phyloP scores from a whole-genome alignment of 306 rosid species.

The Cajanus cajan region DNA sequence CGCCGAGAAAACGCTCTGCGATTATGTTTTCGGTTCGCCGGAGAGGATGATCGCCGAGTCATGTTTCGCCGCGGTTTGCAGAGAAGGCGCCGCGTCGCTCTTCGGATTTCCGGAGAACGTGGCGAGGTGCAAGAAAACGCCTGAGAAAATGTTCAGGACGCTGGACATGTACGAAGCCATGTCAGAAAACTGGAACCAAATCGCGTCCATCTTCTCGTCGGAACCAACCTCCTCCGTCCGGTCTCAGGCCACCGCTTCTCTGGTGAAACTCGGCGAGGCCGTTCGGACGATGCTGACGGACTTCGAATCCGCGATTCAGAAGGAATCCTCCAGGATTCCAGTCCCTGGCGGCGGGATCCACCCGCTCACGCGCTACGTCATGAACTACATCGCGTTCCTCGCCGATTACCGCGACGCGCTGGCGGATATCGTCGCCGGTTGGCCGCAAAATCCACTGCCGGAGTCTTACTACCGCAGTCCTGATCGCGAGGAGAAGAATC shows the following conservation, averaged over 20 bases:
- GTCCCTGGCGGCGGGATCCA: constrained; percentile 77
- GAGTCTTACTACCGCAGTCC: constrained; percentile 55
- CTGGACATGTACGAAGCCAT: constrained; percentile 73
- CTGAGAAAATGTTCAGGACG: constrained; percentile 71
- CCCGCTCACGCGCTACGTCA: constrained; percentile 91
- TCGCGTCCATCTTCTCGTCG: constrained; percentile 58
- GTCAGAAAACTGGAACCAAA: constrained; percentile 48
- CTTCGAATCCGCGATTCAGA: constrained; percentile 72
- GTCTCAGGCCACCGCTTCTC: constrained; percentile 32
- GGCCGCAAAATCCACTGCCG: constrained; percentile 63
- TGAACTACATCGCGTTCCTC: constrained; percentile 74
- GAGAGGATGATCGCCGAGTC: constrained; percentile 44
- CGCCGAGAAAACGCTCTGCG: constrained; percentile 65
- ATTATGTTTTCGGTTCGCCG: constrained; percentile 48
- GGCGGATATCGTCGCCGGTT: constrained; percentile 56
- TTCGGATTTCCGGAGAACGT: constrained; percentile 69
- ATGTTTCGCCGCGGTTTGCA: constrained; percentile 56
- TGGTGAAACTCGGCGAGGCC: constrained; percentile 45
- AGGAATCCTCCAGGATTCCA: constrained; percentile 57
- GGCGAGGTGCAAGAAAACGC: constrained; percentile 69
- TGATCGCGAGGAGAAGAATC: constrained; percentile 11
- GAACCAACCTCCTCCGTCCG: constrained; percentile 51
- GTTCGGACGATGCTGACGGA: constrained; percentile 51
- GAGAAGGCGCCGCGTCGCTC: constrained; percentile 49
- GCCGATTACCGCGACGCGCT: constrained; percentile 58